Base-by-base conservation (phyloP, 306 rosid species). In the Cicer pinnatifidum region DNA sequence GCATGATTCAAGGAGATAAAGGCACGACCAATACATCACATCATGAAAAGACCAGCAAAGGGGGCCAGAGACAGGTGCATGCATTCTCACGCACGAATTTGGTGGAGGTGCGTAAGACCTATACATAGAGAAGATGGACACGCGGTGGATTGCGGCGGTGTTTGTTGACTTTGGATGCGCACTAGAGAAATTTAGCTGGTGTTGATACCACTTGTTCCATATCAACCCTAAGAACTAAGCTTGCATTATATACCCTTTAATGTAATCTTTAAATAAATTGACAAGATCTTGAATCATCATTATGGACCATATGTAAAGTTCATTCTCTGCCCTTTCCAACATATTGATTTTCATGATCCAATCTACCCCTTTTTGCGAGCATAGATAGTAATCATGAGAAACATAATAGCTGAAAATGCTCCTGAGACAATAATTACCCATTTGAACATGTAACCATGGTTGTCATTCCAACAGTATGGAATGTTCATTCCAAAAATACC, bases 401-500 rank as follows among this genome's bases (percentile, higher is more conserved):
- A 90, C 47, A 82, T 9, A 39, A 70, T 1, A 9, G 85, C 77
- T 61, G 85, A 88, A 54, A 51, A 4, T 33, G 6, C 16, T 63
- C 95, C 97, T 0, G 87, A 7, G 52, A 71, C 2, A 10, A 82
- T 72, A 80, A 86, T 0, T 90, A 92, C 98, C 96, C 98, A 92
- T 90, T 90, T 92, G 81, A 87, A 92, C 85, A 85, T 77, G 88
- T 82, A 88, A 2, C 81, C 86, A 16, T 87, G 77, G 51, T 62
- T 3, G 0, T 84, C 39, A 11, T 88, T 92, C 98, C 98, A 92
- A 6, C 83, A 52, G 61, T 90, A 92, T 11, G 96, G 98, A 43
- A 92, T 92, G 54, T 92, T 92, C 95, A 92, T 78, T 56, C 98
- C 98, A 53, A 92, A 88, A 76, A 92, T 90, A 64, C 80, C 92